Evolutionary conservation across 768 basidiomycete species (phyloP).

Genomic region (Boletus rubropictus): DNA sequence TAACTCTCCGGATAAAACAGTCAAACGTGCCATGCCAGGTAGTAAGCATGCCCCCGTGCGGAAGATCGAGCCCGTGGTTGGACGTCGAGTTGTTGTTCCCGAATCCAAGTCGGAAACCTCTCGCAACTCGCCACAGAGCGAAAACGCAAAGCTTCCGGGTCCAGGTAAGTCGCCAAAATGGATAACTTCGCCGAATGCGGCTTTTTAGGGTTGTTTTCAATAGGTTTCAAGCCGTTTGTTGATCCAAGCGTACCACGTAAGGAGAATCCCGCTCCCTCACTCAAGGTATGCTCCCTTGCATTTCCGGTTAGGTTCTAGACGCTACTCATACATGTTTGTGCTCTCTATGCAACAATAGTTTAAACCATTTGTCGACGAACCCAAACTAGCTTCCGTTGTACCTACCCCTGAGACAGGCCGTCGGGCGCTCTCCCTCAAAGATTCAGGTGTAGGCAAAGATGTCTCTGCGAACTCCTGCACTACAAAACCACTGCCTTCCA

Average conservation of each 20-base stretch:
- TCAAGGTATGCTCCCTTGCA: constrained; percentile 11
- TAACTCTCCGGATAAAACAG: constrained; percentile 80
- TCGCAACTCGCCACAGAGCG: constrained; percentile 27
- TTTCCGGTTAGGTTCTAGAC: background rate
- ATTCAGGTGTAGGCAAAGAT: constrained; percentile 25
- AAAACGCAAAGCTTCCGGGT: constrained; percentile 30
- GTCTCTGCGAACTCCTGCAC: constrained; percentile 12
- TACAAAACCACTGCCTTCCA: constrained; percentile 26
- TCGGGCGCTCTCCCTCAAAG: constrained; percentile 50
- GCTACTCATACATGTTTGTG: constrained; percentile 9
- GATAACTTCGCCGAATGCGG: constrained; percentile 14
- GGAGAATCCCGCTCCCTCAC: constrained; percentile 36
- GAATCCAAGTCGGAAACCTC: constrained; percentile 32
- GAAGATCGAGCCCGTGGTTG: constrained; percentile 55
- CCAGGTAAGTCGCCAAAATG: constrained; percentile 29
- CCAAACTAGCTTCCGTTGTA: constrained; percentile 36
- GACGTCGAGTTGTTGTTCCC: constrained; percentile 13
- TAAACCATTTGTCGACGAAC: constrained; percentile 59
- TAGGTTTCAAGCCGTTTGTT: constrained; percentile 58
- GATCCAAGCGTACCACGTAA: constrained; percentile 52
- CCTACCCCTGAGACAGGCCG: constrained; percentile 30
- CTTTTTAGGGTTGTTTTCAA: constrained; percentile 2
- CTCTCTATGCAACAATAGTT: constrained; percentile 44
- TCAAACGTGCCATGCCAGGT: constrained; percentile 48
- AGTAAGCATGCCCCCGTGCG: constrained; percentile 70